phyloP scores from a whole-genome alignment of 805 yeast species.

The Tetrapisispora iriomotensis region DNA sequence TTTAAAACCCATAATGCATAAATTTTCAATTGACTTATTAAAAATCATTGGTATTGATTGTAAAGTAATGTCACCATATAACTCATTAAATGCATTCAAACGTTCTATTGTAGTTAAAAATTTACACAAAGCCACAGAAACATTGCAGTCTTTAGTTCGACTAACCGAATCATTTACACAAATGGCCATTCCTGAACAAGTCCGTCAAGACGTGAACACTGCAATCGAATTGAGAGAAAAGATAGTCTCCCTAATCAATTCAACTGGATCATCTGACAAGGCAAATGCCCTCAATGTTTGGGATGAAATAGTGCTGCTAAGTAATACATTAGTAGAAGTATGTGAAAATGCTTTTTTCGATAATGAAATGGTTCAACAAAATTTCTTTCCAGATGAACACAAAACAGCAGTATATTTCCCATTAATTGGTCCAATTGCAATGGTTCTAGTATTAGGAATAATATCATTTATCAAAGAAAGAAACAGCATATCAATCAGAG shows the following conservation, averaged over 20 bases:
- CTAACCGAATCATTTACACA: slow-evolving; percentile 60
- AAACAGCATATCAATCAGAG: neutral
- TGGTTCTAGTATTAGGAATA: slow-evolving; percentile 50
- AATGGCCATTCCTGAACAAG: slow-evolving; percentile 75
- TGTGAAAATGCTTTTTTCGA: slow-evolving; percentile 75
- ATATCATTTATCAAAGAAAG: slow-evolving; percentile 37
- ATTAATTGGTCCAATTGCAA: slow-evolving; percentile 70
- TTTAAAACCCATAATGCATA: slow-evolving; percentile 50
- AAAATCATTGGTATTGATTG: slow-evolving; percentile 51
- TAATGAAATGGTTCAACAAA: slow-evolving; percentile 90
- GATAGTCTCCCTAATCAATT: slow-evolving; percentile 12
- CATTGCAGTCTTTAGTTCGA: slow-evolving; percentile 62
- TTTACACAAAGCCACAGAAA: slow-evolving; percentile 54
- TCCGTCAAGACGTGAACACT: slow-evolving; percentile 44
- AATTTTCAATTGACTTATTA: slow-evolving; percentile 67
- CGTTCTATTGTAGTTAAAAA: slow-evolving; percentile 52
- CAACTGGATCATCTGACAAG: slow-evolving; percentile 13
- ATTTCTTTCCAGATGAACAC: slow-evolving; percentile 92
- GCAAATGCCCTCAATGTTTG: slow-evolving; percentile 20
- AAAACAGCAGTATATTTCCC: slow-evolving; percentile 92
- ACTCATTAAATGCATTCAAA: slow-evolving; percentile 56
- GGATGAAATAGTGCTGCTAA: slow-evolving; percentile 45
- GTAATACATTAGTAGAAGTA: slow-evolving; percentile 35
- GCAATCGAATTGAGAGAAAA: slow-evolving; percentile 36
- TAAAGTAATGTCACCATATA: slow-evolving; percentile 35